A percentile compares a stretch with the other conserved stretches of the same genome.
Evolutionary conservation across 306 rosid species (phyloP).

Genomic region (Glycine soja): DNA sequence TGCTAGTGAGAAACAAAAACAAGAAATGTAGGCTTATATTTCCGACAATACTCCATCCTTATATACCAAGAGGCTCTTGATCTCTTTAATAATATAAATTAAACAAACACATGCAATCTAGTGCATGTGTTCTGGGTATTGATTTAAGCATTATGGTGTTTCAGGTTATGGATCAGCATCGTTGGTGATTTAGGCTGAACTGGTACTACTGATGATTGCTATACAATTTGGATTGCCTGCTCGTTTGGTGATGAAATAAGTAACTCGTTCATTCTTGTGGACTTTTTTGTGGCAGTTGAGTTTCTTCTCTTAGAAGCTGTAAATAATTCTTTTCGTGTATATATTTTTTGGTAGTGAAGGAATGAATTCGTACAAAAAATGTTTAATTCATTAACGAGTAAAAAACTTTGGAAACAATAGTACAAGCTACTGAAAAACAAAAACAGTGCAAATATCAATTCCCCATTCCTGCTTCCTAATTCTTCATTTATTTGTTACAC

Average conservation of each 20-base stretch:
- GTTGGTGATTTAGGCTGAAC: slow-evolving; percentile 41
- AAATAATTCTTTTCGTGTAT: slow-evolving; percentile 62
- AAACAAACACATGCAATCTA: slow-evolving; percentile 24
- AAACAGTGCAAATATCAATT: slow-evolving; percentile 34
- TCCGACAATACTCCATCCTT: slow-evolving; percentile 10
- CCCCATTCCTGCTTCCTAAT: not conserved
- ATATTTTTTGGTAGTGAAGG: slow-evolving; percentile 52
- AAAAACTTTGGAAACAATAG: slow-evolving; percentile 40
- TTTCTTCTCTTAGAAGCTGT: slow-evolving; percentile 96
- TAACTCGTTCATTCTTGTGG: slow-evolving; percentile 79
- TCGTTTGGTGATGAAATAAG: slow-evolving; percentile 66
- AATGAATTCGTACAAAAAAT: slow-evolving; percentile 57
- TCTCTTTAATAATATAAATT: slow-evolving; percentile 7
- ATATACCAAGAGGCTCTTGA: slow-evolving; percentile 12
- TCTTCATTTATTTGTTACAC: slow-evolving; percentile 11
- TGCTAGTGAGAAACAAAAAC: slow-evolving; percentile 13
- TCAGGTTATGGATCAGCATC: slow-evolving; percentile 63
- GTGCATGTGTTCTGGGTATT: slow-evolving; percentile 47
- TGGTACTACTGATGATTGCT: slow-evolving; percentile 47
- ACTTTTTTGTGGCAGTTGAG: slow-evolving; percentile 93
- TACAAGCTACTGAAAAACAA: slow-evolving; percentile 42
- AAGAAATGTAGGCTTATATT: slow-evolving; percentile 24
- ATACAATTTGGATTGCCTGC: slow-evolving; percentile 50
- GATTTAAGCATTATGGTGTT: slow-evolving; percentile 55
- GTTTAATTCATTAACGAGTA: slow-evolving; percentile 40